Evolutionary conservation across 2,329 filamentous ascomycete species (phyloP), one percentile per base, ranked within the genome.

Genomic region (Sporothrix pallida): DNA sequence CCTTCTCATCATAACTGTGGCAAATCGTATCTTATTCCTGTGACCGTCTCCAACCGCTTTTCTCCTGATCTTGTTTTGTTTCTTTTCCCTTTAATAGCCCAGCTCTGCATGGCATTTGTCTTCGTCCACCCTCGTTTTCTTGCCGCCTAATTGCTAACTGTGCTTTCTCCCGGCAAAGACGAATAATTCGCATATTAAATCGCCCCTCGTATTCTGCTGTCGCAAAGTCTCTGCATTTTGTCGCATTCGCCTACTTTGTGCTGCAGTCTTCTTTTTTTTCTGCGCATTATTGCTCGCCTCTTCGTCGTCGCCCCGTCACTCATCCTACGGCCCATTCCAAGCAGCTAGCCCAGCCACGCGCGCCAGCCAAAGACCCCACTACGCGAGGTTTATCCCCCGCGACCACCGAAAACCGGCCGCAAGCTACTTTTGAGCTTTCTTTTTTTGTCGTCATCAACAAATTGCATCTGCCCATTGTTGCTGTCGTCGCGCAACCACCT

Each of bases 351-450:
- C 60, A 73, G 68, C 62, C 67, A 50, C 52, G 23, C 70, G 62
- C 65, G 62, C 69, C 68, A 48, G 56, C 67, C 37, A 23, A 48
- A 42, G 26, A 54, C 70, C 62, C 63, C 52, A 62, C 69, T 62
- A 44, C 50, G 26, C 12, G 48, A 70, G 70, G 4, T 63, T 15
- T 44, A 37, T 54, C 69, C 72, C 67, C 72, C 67, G 58, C 67
- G 58, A 67, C 56, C 58, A 65, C 72, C 72, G 72, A 71, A 68
- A 68, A 69, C 44, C 72, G 72, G 69, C 72, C 68, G 37, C 42
- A 50, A 72, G 48, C 60, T 72, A 56, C 67, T 54, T 69, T 31
- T 20, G n/a, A 73, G 71, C 71, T 69, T 69, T 42, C 31, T 37
- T 44, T 50, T 37, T 13, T 31, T n/a, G 17, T 71, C 46, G 20